phyloP scores from a whole-genome alignment of 2,329 filamentous ascomycete species.

The Hymenoscyphus salicellus region DNA sequence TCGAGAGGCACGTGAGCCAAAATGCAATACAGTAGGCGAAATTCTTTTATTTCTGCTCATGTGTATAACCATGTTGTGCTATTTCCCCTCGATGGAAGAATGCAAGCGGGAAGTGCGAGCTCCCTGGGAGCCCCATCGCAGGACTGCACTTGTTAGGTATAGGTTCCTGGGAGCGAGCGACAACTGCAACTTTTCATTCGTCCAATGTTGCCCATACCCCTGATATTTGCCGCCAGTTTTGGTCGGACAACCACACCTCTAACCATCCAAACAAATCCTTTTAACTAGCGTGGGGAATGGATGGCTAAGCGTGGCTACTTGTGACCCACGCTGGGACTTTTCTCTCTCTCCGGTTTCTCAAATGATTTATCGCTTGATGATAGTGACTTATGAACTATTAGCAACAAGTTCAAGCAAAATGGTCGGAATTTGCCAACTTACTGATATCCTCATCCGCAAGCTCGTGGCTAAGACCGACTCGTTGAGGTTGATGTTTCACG shows the following conservation, averaged over 20 bases:
- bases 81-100: not conserved
- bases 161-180: not conserved
- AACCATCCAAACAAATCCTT: not conserved
- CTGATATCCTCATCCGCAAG: conserved; percentile 93
- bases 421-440: conserved; percentile 19
- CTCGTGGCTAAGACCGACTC: conserved; percentile 87
- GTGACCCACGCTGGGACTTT: not conserved
- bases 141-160: not conserved
- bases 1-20: not conserved
- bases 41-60: not conserved
- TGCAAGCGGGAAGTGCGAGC: not conserved
- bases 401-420: conserved; percentile 2
- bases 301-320: not conserved
- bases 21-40: not conserved
- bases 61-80: not conserved
- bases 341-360: not conserved
- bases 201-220: not conserved
- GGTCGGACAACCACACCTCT: not conserved
- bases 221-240: not conserved
- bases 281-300: not conserved
- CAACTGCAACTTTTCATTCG: not conserved
- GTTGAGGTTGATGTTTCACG: conserved; percentile 97
- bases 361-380: conserved; percentile 60
- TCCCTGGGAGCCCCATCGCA: not conserved
- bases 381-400: conserved; percentile 50